Conservation (phyloP, 371 early-diverging fungal genomes). For the Mucor indicus region DNA sequence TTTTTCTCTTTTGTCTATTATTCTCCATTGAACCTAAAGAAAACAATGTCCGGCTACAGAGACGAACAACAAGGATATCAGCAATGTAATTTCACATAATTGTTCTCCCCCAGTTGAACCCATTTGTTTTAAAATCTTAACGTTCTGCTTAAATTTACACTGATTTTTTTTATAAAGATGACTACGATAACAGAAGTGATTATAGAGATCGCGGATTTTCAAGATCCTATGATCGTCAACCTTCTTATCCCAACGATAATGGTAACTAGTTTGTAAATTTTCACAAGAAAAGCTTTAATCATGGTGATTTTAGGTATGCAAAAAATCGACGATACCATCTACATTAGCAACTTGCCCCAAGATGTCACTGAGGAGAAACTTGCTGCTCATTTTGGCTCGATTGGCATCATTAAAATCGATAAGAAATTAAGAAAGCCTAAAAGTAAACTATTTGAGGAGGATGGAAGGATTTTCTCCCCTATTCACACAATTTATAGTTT, state of each 20-base stretch:
- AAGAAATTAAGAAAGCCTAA: constrained; percentile 60
- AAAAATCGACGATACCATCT: constrained; percentile 62
- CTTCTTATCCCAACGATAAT: no score
- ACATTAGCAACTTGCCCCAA: constrained; percentile 58
- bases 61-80: constrained; percentile 16
- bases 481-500: constrained; percentile 38
- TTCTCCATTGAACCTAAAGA: background rate
- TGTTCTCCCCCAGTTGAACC: no score
- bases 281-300: no score
- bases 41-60: constrained; percentile 17
- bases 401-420: constrained; percentile 73
- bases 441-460: constrained; percentile 30
- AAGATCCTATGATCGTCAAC: constrained; percentile 7
- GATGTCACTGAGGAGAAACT: constrained; percentile 61
- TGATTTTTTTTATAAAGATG: no score
- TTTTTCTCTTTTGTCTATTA: constrained; percentile 1
- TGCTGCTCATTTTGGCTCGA: constrained; percentile 59
- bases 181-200: no score
- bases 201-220: constrained; percentile 13
- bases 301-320: constrained; percentile 34
- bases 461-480: no score
- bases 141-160: no score
- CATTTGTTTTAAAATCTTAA: no score
- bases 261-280: no score
- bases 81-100: constrained; percentile 13